These are phyloP conservation scores for Leishmania mexicana DNA, from an alignment of 208 protist genomes.

Conservation along the genomic window DNA sequence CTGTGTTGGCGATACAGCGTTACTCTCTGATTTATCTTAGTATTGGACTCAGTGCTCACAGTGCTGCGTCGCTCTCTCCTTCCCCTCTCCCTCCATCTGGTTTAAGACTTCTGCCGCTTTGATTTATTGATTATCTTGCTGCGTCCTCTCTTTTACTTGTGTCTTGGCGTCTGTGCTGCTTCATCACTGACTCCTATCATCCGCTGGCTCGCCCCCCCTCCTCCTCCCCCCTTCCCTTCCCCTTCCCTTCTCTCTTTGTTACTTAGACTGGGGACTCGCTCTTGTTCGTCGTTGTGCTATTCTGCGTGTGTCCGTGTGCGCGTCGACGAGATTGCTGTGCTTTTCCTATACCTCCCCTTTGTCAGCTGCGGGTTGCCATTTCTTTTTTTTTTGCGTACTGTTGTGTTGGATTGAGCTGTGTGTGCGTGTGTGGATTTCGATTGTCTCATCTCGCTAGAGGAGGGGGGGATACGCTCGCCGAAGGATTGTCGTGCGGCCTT, in stretches of 20 bases:
- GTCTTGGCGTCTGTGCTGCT: not conserved
- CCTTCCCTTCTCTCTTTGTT: not conserved
- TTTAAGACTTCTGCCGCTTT: not conserved
- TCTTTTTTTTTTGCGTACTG: not conserved
- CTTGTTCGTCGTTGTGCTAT: not conserved
- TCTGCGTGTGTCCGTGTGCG: not conserved
- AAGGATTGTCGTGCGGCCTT: not conserved
- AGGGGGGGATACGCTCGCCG: not conserved
- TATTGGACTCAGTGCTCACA: not conserved
- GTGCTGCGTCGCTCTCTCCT: not conserved
- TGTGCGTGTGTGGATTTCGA: not conserved
- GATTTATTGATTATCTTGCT: no score
- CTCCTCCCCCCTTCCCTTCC: not conserved
- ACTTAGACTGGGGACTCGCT: not conserved
- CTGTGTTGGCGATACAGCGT: not conserved
- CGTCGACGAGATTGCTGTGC: not conserved
- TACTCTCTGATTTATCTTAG: not conserved
- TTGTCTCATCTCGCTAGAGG: not conserved
- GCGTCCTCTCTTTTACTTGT: not conserved
- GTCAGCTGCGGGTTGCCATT: no score
- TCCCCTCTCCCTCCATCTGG: not conserved
- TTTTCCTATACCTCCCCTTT: not conserved
- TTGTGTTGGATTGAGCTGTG: not conserved
- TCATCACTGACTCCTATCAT: not conserved
- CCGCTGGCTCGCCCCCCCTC: not conserved